Base-by-base conservation (phyloP, 2,329 filamentous ascomycete genomes). In the Hypoxylon sp. region DNA sequence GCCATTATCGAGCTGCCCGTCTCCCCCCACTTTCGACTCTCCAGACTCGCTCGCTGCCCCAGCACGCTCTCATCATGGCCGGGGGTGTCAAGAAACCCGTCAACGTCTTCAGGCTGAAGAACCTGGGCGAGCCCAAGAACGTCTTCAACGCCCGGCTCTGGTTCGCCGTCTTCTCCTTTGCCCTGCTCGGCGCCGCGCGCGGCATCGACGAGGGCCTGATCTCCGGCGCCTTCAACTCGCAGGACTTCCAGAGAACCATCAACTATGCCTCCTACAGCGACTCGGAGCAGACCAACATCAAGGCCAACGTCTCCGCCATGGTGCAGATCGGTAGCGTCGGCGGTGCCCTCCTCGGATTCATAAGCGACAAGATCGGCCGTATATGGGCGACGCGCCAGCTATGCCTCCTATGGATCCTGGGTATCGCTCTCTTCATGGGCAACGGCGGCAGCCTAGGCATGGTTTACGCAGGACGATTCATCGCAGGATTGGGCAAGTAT, bases 121-220 rank as follows among this genome's bases (percentile, higher is more conserved):
- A 88, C 60, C 78, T 86, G 45, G 83, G 83, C 56, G 88, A 90
- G 58, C 90, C 90, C 3, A 81, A 82, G 52, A 84, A 89, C 69
- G 83, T 87, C 60, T 84, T 92, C 72, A 93, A 93, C 76, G 92
- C 88, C 88, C 81, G 85, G 40, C 79, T 93, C 60, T 92, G 88
- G 87, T 91, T 90, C 73, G 87, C 89, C 37, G 88, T 92, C 51
- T 70, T 90, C 61, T 87, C 85, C 3, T 91, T 92, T 62, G 87
- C 87, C 43, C 81, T 94, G 29, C 85, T 93, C 74, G 90, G 90
- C 51, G 89, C 90, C 2, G 89, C 89, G 35, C 83, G 90, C 56
- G 90, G 90, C 66, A 78, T 92, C n/a, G 90, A 94, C 62, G 90
- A 94, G 74, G 90, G 90, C 58, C 80, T 94, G 57, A 92, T 92